Evolutionary conservation across 2,329 filamentous ascomycete genomes (phyloP).

Genomic region (Botrytis medusae): DNA sequence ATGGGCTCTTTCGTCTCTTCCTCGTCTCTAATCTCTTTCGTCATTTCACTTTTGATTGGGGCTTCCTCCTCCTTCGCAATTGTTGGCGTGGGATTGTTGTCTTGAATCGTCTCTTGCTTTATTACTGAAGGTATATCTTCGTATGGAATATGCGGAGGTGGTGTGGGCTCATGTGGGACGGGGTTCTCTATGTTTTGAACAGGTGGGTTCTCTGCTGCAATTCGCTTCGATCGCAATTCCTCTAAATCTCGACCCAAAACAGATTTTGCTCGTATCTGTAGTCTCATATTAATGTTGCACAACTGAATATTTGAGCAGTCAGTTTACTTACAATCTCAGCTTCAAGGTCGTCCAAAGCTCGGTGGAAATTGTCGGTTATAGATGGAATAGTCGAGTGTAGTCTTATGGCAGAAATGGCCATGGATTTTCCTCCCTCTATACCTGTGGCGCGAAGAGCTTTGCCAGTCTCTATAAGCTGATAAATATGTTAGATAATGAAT

Average conservation of each 20-base stretch:
- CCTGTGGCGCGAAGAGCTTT: conserved; percentile 54
- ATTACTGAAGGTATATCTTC: conserved; percentile 21
- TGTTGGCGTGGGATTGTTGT: background rate
- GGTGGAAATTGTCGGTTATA: conserved; percentile 44
- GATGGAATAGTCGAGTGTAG: conserved; percentile 34
- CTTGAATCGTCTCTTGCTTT: conserved; percentile 29
- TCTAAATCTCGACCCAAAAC: conserved; percentile 56
- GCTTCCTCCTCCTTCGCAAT: conserved; percentile 2
- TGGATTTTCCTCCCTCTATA: conserved; percentile 47
- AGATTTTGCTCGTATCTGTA: conserved; percentile 53
- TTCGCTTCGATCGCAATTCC: conserved; percentile 34
- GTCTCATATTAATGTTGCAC: conserved; percentile 18
- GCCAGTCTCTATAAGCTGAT: conserved; percentile 58
- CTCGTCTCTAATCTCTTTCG: conserved; percentile 24
- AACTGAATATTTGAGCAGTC: background rate
- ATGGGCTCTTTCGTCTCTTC: conserved; percentile 20
- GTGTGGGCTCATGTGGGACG: conserved; percentile 32
- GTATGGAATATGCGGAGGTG: background rate
- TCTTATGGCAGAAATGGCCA: conserved; percentile 34
- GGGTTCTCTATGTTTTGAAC: conserved; percentile 25
- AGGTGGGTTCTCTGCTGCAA: conserved; percentile 36
- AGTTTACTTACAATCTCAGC: conserved; percentile 52
- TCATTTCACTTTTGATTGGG: conserved; percentile 21
- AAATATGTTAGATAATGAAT: conserved; percentile 18
- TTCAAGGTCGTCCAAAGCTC: conserved; percentile 57